Evolutionary conservation across 495 filamentous ascomycete species (phyloP), one percentile per base, ranked within the genome.

Genomic region (Aspergillus conjunctus): DNA sequence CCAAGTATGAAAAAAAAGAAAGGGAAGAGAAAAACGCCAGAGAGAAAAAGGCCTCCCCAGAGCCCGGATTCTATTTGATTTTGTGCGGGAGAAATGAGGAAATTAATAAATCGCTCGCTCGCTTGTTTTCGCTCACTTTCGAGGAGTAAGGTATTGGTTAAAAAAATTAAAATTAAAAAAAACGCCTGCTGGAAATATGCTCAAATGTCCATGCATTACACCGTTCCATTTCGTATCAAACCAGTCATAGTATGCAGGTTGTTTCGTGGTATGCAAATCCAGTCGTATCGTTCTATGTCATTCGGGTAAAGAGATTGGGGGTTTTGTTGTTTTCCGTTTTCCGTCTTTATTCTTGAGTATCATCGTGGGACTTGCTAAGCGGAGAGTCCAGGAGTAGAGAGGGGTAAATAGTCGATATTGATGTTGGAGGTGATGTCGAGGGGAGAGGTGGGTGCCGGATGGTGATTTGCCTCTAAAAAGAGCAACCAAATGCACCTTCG

Each of bases 141-240:
- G 26, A 26, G 26, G 26, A 2, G 49, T 54, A 49, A 56, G 51
- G 52, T 26, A 63, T 61, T 62, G 60, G 51, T 61, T 44, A 32
- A n/a, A n/a, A n/a, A 22, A 54, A 44, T 46, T 41, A 61, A 50
- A 46, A 59, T 46, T 21, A 60, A 54, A 66, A 55, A 68, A 69
- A 74, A 76, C 69, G 68, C 71, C 69, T 59, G 34, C 20, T 52
- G 44, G 59, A 60, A 62, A 62, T 59, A 70, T 73, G 69, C 69
- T 68, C 17, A 48, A 7, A 68, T 68, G 66, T 62, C 64, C 55
- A 54, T 64, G 67, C 64, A 65, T 69, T 63, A 65, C 54, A 62
- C 61, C 67, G 57, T 66, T 64, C 56, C 55, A 26, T 49, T 48
- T 65, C 67, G 62, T 65, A 34, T 59, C 51, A 48, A 51, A 50